These are phyloP conservation scores for Colletotrichum trifolii DNA, from an alignment of 2,329 filamentous ascomycete genomes.

Conservation along the genomic window DNA sequence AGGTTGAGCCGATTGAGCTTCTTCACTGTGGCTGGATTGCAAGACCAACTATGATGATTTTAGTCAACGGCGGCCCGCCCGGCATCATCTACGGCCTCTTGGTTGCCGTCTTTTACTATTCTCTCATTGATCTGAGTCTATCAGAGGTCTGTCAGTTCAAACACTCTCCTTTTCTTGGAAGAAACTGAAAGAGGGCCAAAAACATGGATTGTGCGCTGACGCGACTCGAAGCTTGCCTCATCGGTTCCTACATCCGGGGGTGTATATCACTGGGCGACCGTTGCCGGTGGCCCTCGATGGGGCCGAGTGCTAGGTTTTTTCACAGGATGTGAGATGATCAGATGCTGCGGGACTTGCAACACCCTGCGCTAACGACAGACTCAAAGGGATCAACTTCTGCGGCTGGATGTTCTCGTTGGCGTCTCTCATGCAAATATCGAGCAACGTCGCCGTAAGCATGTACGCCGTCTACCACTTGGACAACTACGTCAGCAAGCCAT, in stretches of 20 bases:
- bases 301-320: slow-evolving; percentile 63
- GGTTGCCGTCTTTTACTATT: slow-evolving; percentile 56
- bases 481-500: slow-evolving; percentile 59
- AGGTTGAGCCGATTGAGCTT: no score
- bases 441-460: slow-evolving; percentile 70
- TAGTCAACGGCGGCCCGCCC: slow-evolving; percentile 55
- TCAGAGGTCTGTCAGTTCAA: slow-evolving; percentile 47
- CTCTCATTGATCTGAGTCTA: slow-evolving; percentile 54
- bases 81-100: slow-evolving; percentile 56
- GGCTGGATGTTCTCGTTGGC: slow-evolving; percentile 73
- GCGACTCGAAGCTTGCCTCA: slow-evolving; percentile 62
- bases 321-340: slow-evolving; percentile 43
- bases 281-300: slow-evolving; percentile 65
- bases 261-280: slow-evolving; percentile 71
- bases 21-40: neutral
- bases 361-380: no score
- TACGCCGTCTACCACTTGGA: slow-evolving; percentile 68
- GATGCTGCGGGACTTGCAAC: neutral
- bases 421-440: slow-evolving; percentile 67
- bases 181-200: neutral
- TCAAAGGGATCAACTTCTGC: slow-evolving; percentile 59
- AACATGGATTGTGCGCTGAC: slow-evolving; percentile 18
- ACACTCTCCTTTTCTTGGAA: neutral
- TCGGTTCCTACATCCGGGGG: slow-evolving; percentile 69
- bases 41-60: slow-evolving; percentile 13